phyloP scores from a whole-genome alignment of 2,329 filamentous ascomycete genomes.

The Colletotrichum lini region DNA sequence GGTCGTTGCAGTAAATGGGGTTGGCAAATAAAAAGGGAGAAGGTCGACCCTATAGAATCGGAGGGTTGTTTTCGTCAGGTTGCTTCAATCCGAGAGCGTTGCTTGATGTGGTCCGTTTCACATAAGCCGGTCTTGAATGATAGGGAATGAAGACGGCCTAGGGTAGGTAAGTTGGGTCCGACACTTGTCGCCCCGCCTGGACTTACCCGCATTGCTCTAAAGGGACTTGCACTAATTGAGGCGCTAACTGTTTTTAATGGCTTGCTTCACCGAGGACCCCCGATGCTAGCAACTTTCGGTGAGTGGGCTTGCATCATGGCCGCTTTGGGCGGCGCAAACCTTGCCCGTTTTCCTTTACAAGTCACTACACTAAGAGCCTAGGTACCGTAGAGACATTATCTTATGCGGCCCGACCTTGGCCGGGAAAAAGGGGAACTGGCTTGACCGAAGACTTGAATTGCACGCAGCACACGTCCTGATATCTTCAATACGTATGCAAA shows the following conservation, averaged over 20 bases:
- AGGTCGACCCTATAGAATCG: background rate
- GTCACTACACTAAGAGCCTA: too few relatives aligned
- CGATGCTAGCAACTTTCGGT: slow-evolving; percentile 31
- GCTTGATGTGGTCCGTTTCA: slow-evolving; percentile 41
- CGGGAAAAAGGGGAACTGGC: too few relatives aligned
- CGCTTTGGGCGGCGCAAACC: slow-evolving; percentile 9
- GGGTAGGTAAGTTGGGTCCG: slow-evolving; percentile 15
- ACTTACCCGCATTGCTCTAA: slow-evolving; percentile 40
- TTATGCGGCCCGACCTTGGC: background rate
- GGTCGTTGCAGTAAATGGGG: background rate
- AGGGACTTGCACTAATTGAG: slow-evolving; percentile 40
- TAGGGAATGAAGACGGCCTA: slow-evolving; percentile 35
- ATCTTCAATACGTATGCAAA: slow-evolving; percentile 1
- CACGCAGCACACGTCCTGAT: background rate
- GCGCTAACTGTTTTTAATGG: slow-evolving; percentile 14
- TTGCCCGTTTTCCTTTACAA: background rate
- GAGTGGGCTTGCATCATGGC: slow-evolving; percentile 24
- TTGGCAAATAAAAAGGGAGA: background rate
- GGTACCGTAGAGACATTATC: background rate
- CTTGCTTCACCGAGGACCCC: slow-evolving; percentile 35
- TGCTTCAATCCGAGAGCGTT: slow-evolving; percentile 30
- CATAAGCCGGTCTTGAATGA: slow-evolving; percentile 38
- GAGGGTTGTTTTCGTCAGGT: slow-evolving; percentile 28
- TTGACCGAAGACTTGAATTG: background rate
- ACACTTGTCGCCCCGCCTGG: slow-evolving; percentile 36